Conservation (phyloP, 179 eudicot species). For the Beta macrorhiza region DNA sequence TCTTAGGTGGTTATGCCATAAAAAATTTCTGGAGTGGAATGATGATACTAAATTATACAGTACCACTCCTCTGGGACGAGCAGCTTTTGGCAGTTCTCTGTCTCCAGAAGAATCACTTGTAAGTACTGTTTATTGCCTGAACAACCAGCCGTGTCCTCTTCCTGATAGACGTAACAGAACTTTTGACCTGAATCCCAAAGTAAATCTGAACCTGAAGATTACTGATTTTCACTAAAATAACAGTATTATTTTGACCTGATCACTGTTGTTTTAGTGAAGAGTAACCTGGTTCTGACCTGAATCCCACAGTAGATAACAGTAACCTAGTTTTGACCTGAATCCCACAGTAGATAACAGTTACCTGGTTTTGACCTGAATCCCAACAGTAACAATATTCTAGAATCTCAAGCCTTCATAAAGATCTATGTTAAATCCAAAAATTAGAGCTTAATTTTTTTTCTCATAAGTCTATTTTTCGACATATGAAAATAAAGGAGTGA, state of each 20-base stretch:
- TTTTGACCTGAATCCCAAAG: background rate
- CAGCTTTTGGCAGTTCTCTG: slow-evolving; percentile 94
- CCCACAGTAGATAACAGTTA: background rate
- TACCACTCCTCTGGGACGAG: slow-evolving; percentile 90
- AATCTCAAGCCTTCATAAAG: no score
- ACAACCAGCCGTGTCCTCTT: background rate
- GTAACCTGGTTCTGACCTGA: no score
- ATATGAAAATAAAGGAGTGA: no score
- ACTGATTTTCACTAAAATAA: no score
- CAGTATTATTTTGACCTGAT: no score
- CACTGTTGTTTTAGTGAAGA: no score
- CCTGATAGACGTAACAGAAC: background rate
- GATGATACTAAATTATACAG: slow-evolving; percentile 87
- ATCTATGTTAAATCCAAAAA: no score
- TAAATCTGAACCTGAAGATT: no score
- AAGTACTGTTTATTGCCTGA: slow-evolving; percentile 28
- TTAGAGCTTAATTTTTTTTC: no score
- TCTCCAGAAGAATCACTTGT: slow-evolving; percentile 97
- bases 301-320: no score
- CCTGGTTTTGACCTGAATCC: background rate
- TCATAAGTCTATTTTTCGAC: no score
- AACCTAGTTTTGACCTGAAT: background rate
- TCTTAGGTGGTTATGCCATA: slow-evolving; percentile 86
- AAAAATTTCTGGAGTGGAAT: slow-evolving; percentile 95
- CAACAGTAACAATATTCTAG: no score